phyloP scores from a whole-genome alignment of 495 filamentous ascomycete genomes.

The Hyaloscypha variabilis region DNA sequence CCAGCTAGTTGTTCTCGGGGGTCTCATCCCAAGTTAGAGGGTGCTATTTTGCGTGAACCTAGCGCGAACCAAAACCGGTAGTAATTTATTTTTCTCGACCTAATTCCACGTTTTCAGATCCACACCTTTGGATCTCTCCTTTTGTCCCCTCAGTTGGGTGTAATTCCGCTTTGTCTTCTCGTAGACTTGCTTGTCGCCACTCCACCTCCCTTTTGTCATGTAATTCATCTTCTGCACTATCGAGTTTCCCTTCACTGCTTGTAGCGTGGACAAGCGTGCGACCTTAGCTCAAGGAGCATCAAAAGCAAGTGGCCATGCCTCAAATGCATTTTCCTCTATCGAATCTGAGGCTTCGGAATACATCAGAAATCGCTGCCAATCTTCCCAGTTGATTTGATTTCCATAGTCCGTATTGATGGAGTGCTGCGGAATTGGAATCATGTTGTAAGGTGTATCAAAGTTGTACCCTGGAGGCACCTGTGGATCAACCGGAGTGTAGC shows the following conservation, averaged over 20 bases:
- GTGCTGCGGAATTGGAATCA: conserved; percentile 10
- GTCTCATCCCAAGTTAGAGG: too few species aligned
- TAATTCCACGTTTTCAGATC: too few species aligned
- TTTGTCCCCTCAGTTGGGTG: too few species aligned
- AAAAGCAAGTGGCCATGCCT: conserved; percentile 18
- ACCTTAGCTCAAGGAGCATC: conserved; percentile 21
- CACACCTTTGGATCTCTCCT: too few species aligned
- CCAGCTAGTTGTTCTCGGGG: too few species aligned
- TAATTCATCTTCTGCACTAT: conserved; percentile 16
- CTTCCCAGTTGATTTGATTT: conserved; percentile 21
- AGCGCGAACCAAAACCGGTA: too few species aligned
- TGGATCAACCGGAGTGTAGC: conserved; percentile 3
- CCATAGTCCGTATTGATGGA: conserved; percentile 20
- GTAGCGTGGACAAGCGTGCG: conserved; percentile 18
- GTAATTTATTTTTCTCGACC: too few species aligned
- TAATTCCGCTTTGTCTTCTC: conserved; percentile 8
- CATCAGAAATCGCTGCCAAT: conserved; percentile 22
- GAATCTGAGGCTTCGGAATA: conserved; percentile 19
- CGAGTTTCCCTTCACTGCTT: conserved; percentile 6
- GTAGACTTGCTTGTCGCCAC: conserved; percentile 11
- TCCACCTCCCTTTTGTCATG: conserved; percentile 15
- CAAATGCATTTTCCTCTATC: conserved; percentile 19
- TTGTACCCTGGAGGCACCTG: conserved; percentile 16
- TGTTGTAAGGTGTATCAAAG: conserved; percentile 16
- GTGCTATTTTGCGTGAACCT: too few species aligned